Evolutionary conservation across 306 rosid species (phyloP), one percentile per base, ranked within the genome.

Genomic region (Mimosa bimucronata): DNA sequence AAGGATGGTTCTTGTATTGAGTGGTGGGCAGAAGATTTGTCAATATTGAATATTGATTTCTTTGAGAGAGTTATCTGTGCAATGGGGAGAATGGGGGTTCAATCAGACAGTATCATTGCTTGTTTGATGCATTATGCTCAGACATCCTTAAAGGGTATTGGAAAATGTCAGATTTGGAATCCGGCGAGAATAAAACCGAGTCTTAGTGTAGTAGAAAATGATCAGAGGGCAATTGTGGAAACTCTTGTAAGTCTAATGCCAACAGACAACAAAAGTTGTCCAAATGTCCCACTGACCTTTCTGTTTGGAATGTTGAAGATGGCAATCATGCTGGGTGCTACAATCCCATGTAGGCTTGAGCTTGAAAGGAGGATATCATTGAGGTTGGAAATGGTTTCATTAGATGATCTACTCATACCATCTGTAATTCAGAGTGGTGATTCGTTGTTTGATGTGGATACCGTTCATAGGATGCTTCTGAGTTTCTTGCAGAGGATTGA

Each of bases 11-110:
- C 73, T 67, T 79, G 74, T 78, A 75, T 82, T 38, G 97, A 90
- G 34, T 90, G 98, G 94, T 94, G 98, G 98, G 86, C 89, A 52
- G 94, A 92, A 76, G 94, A 94, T 86, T 90, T 94, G 31, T 88
- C 94, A 0, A 41, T 86, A 0, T 71, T 94, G 25, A 77, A 83
- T 25, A 88, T 94, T 7, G 97, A 89, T 77, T 89, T 83, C 78
- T 94, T 83, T 66, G 86, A 85, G 44, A 87, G 97, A 81, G 94
- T 92, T 45, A 82, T 94, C 8, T 79, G 76, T 62, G 87, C 97
- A 41, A 87, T 90, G 94, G 80, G 82, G 71, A 84, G 92, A 86
- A 83, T 77, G 81, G 97, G 98, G 4, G 87, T 94, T 70, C 79
- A 89, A 87, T 66, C 94, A 14, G 87, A 88, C n/a, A 92, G 81